Evolutionary conservation across 768 basidiomycete genomes (phyloP), one percentile per base, ranked within the genome.

Genomic region (Xerocomellus amylosporus): DNA sequence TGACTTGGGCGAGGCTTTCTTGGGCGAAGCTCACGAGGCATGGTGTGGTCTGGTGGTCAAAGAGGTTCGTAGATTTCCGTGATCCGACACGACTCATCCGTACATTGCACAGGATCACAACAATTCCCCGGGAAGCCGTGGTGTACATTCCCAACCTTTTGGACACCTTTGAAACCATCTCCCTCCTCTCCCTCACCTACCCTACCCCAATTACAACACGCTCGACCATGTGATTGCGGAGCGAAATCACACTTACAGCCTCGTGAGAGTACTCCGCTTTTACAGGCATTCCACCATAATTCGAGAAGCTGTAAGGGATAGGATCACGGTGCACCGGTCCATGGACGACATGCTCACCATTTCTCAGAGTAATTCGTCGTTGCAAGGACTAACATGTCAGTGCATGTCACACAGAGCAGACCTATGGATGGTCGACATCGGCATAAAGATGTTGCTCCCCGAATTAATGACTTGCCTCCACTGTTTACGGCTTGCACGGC

Each of bases 321-420:
- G 51, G 19, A 40, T 28, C 31, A 34, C 14, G n/a, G 17, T 6
- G 2, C 5, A 49, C 51, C 8, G 8, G 5, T n/a, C 15, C 15
- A 33, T 30, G 33, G 12, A 20, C 31, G 17, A 26, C 7, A 20
- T 31, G 22, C 37, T 45, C 62, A 93, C 96, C 93, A 94, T 83
- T 99, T 99, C 70, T 99, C 97, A 4, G 95, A 88, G 69, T 90
- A 97, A 68, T 98, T 98, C 12, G 81, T 85, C 2, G 93, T 94
- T 1, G 95, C 97, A 22, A 98, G 79, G 10, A 99, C 94, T 7
- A 93, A 83, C 56, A 97, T 77, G 69, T 99, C 97, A 1, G 97
- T 99, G 73, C 97, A 98, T 24, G 97, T 99, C 37, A 99, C 87
- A 63, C 92, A 94, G 2, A 99, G 77, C 28, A 99, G 73, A 48